phyloP scores from a whole-genome alignment of 1,284 basidiomycete species.

The Ganoderma meredithae region DNA sequence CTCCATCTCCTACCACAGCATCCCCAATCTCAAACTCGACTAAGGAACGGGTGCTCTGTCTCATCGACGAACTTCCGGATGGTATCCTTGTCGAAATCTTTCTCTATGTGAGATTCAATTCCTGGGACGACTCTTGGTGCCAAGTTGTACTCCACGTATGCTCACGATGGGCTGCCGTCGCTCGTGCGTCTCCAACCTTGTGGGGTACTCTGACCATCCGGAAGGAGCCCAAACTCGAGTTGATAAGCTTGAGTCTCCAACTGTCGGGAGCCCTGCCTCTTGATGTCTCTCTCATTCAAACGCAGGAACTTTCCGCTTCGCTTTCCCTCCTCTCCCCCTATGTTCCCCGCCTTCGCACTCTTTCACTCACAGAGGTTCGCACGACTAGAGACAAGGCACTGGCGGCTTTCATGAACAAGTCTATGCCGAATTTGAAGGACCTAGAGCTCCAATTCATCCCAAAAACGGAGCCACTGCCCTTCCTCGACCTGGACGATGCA shows the following conservation, averaged over 20 bases:
- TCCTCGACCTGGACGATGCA: neutral
- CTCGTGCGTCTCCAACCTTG: conserved; percentile 4
- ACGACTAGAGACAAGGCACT: neutral
- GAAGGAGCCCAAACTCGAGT: neutral
- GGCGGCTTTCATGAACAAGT: neutral
- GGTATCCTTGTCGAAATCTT: neutral
- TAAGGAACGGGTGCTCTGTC: neutral
- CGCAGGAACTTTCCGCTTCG: neutral
- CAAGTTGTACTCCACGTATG: conserved; percentile 14
- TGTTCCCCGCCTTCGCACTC: neutral
- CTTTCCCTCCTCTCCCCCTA: conserved; percentile 1
- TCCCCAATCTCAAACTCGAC: neutral
- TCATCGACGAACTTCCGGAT: neutral
- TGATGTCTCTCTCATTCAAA: conserved; percentile 2
- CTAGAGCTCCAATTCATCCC: neutral
- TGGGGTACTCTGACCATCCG: conserved; percentile 5
- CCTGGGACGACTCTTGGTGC: conserved; percentile 13
- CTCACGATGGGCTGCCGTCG: conserved; percentile 10
- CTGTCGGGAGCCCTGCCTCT: neutral
- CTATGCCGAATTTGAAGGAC: neutral
- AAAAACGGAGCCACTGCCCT: neutral
- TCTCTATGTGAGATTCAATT: neutral
- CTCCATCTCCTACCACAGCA: neutral
- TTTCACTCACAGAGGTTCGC: neutral
- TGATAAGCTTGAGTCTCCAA: neutral